Conservation (phyloP, 2,329 filamentous ascomycete genomes). For the Aspergillus costaricaensis region DNA sequence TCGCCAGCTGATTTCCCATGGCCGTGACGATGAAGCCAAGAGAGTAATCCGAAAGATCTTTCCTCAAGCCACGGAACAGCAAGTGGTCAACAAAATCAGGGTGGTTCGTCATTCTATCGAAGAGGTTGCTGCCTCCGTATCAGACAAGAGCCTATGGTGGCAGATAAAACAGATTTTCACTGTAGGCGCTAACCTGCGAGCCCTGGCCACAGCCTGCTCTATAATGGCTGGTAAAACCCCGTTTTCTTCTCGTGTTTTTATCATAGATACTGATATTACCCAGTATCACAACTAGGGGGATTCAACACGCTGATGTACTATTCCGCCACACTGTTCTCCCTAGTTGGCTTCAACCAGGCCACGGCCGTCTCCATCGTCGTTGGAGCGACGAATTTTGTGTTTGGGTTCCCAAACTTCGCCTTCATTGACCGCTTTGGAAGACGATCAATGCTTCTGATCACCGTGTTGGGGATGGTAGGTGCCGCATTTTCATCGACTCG, state of each 20-base stretch:
- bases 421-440: conserved; percentile 41
- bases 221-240: conserved; percentile 42
- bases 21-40: conserved; percentile 44
- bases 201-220: conserved; percentile 48
- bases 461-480: background rate
- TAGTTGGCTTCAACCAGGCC: conserved; percentile 54
- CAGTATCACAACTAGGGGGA: conserved; percentile 46
- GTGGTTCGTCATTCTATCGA: conserved; percentile 45
- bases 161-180: conserved; percentile 51
- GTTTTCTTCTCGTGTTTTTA: background rate
- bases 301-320: conserved; percentile 53
- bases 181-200: conserved; percentile 48
- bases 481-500: background rate
- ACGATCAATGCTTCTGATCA: background rate
- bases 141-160: conserved; percentile 44
- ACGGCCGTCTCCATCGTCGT: conserved; percentile 51
- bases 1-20: conserved; percentile 48
- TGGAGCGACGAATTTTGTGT: conserved; percentile 44
- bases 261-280: background rate
- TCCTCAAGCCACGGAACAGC: conserved; percentile 36
- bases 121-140: conserved; percentile 31
- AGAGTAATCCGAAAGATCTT: conserved; percentile 33
- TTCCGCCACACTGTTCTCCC: conserved; percentile 45
- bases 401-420: conserved; percentile 50
- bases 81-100: conserved; percentile 49